Evolutionary conservation across 371 early-diverging fungal genomes (phyloP), one percentile per base, ranked within the genome.

Genomic region (Cokeromyces recurvatus): DNA sequence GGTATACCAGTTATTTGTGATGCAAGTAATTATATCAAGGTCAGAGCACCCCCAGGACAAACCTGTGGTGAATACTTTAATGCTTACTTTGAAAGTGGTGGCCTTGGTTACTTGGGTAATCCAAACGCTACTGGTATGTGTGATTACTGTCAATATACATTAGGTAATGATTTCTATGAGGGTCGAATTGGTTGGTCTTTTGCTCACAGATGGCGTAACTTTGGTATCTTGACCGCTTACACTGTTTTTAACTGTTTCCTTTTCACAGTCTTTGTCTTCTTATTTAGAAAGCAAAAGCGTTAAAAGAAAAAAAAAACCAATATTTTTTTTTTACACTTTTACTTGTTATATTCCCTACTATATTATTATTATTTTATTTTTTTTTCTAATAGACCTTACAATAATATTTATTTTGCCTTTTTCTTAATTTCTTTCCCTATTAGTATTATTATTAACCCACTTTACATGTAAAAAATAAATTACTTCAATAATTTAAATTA

Each of bases 181-280:
- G 12, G 22, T 17, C 34, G 38, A 9, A 62, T 88, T 17, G 72
- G 68, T 19, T 87, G 87, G 87, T 49, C 55, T 36, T 84, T 76
- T 48, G 53, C 11, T 3, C 71, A 87, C 55, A 77, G 85, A 36
- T 89, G 85, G 84, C 71, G 86, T 55, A 79, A 88, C 60, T 72
- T 81, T 53, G 79, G 78, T 21, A 78, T 88, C 34, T 40, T 90
- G 20, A 48, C 73, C 10, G 79, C 71, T 0, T 86, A 74, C 64
- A 51, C 64, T 23, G 51, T 59, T 17, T 78, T 78, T 53, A 86
- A 86, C 51, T 45, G 78, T 8, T 3, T 53, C 12, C 63, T 77
- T 21, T 66, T 73, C 41, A 31, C 56, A 10, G 46, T 69, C 41
- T 76, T 71, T 46, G 71, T 78, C 32, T 66, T 48, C 38, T 38